phyloP scores from a whole-genome alignment of 2,329 filamentous ascomycete species.

The Paramyrothecium roridum region DNA sequence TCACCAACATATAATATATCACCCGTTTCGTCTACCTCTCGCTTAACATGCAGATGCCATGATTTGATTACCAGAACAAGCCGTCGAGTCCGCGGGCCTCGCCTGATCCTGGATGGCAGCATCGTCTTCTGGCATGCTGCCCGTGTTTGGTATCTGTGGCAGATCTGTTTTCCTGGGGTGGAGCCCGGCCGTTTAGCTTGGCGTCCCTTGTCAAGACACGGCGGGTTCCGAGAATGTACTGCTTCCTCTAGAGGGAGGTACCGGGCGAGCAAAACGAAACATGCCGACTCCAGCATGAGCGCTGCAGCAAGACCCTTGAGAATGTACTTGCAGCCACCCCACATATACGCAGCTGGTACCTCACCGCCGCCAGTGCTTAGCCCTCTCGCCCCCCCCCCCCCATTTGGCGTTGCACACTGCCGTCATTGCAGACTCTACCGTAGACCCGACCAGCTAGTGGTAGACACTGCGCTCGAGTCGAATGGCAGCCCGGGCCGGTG shows the following conservation, averaged over 20 bases:
- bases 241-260: too few species aligned
- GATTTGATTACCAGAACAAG: too few species aligned
- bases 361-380: neutral
- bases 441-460: too few species aligned
- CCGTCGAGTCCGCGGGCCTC: too few species aligned
- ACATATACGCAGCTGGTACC: neutral
- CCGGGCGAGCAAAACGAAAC: too few species aligned
- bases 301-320: too few species aligned
- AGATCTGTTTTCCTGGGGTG: neutral
- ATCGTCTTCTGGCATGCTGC: too few species aligned
- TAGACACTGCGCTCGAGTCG: too few species aligned
- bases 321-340: neutral
- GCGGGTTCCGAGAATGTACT: neutral
- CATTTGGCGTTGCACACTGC: neutral
- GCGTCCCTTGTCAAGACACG: neutral
- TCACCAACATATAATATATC: too few species aligned
- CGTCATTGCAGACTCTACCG: neutral
- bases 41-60: too few species aligned
- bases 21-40: too few species aligned
- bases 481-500: too few species aligned
- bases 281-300: neutral
- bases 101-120: neutral
- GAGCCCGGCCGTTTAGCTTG: neutral
- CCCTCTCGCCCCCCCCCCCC: neutral
- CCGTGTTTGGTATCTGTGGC: neutral